Percentiles rank a stretch among this genome's conserved stretches.
Evolutionary conservation across 495 filamentous ascomycete genomes (phyloP).

Genomic region (Penicillium cosmopolitanum): DNA sequence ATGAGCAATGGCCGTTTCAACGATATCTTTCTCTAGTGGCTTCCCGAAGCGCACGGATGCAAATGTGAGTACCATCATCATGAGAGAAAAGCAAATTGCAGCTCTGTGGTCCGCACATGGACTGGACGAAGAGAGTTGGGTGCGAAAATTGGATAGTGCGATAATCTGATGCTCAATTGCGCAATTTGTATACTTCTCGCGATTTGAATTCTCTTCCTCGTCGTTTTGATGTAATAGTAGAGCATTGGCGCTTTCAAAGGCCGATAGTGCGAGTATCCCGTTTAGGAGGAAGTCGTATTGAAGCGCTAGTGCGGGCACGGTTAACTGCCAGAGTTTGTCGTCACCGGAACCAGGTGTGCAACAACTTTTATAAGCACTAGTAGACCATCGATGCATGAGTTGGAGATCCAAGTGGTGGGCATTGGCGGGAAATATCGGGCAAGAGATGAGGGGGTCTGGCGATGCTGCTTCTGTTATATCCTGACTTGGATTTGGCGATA

Average conservation of each 20-base stretch:
- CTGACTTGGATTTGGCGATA: background rate
- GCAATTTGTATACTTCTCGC: background rate
- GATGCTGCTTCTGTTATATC: background rate
- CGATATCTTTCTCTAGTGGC: background rate
- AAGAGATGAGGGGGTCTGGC: background rate
- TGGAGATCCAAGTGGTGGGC: conserved; percentile 4
- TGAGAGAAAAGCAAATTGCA: conserved; percentile 1
- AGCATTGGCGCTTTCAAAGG: conserved; percentile 1
- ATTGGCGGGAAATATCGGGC: background rate
- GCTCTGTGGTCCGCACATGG: background rate
- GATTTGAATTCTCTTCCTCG: background rate
- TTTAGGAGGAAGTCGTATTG: conserved; percentile 8
- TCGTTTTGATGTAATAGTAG: background rate
- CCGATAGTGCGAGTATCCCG: conserved; percentile 5
- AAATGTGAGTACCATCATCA: conserved; percentile 9
- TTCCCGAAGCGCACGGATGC: background rate
- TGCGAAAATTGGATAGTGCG: conserved; percentile 3
- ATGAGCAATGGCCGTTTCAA: background rate
- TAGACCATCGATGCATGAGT: conserved; percentile 10
- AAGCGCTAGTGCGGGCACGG: conserved; percentile 1
- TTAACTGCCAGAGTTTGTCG: conserved; percentile 6
- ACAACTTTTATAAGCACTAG: conserved; percentile 9
- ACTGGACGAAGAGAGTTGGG: background rate
- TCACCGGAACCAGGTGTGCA: conserved; percentile 6
- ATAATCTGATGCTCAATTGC: conserved; percentile 4